Base-by-base conservation (phyloP, 2,329 filamentous ascomycete genomes). In the Cylindrodendrum hubeiense region DNA sequence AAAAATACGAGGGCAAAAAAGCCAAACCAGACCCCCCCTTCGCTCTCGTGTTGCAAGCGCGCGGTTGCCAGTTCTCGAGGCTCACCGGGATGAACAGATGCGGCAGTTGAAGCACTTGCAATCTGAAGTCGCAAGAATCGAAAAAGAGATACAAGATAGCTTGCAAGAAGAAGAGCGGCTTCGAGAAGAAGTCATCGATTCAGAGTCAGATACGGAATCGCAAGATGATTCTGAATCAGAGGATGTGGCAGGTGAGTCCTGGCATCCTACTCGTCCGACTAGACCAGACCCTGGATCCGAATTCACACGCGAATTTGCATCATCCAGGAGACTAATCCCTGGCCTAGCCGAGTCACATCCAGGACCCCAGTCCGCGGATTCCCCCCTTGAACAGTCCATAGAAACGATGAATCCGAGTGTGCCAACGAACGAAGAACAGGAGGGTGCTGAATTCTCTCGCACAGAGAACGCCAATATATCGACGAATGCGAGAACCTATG, bases 61-160 rank as follows among this genome's bases (percentile, higher is more conserved):
- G 46, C 75, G 79, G n/a, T 66, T 81, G 22, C 75, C 79, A 10
- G 65, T 80, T 15, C 60, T 81, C 22, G 78, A 80, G 69, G 78
- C 79, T 22, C 77, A 73, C 43, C 72, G 79, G 30, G 76, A 69
- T 55, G 75, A 79, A 24, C 75, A 87, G 69, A 79, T 83, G 61
- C 78, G 81, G n/a, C 84, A 81, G 64, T 71, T 89, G 19, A 80
- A 81, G 58, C 75, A 79, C 21, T 71, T 87, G 37, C 79, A 84
- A 63, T 81, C 83, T 5, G 82, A 87, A 71, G 79, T 85, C 22
- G 78, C 79, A 21, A 81, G 79, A 19, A 80, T 89, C 37, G 79
- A 87, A 71, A 80, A 80, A 24, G 86, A 88, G 64, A 79, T 86
- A 15, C 77, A 79, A 26, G 74, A 77, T n/a, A 79, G 79, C 26